phyloP scores from a whole-genome alignment of 2,329 filamentous ascomycete species.

The Pseudophaeomoniella oleicola region DNA sequence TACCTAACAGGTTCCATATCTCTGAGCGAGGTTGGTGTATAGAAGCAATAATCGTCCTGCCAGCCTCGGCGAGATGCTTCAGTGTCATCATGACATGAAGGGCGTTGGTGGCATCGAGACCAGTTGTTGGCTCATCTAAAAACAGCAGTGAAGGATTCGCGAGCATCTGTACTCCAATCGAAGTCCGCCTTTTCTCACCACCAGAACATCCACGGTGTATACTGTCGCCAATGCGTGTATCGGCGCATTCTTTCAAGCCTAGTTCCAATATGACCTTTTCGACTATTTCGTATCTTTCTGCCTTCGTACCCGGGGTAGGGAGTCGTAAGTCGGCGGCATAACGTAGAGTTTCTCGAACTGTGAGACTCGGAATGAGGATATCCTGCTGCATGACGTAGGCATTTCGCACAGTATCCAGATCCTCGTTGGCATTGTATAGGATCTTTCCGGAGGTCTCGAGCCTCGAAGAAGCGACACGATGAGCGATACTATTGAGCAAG shows the following conservation, averaged over 20 bases:
- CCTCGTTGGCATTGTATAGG: constrained; percentile 44
- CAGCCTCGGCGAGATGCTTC: constrained; percentile 51
- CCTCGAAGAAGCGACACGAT: constrained; percentile 38
- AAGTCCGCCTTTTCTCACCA: constrained; percentile 62
- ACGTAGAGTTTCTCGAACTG: constrained; percentile 58
- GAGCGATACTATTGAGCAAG: constrained; percentile 64
- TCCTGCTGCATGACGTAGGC: constrained; percentile 60
- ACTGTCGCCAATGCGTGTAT: constrained; percentile 58
- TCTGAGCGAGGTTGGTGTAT: constrained; percentile 68
- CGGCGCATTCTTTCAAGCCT: constrained; percentile 61
- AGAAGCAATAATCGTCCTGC: constrained; percentile 56
- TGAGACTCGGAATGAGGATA: constrained; percentile 56
- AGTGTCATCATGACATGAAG: constrained; percentile 59
- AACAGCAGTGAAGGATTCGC: constrained; percentile 66
- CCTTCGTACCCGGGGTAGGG: constrained; percentile 43
- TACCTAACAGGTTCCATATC: constrained; percentile 66
- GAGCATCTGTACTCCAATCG: constrained; percentile 65
- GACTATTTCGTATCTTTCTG: constrained; percentile 49
- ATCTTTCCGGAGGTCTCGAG: constrained; percentile 39
- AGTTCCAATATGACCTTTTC: constrained; percentile 65
- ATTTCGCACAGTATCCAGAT: neutral
- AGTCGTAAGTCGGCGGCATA: constrained; percentile 61
- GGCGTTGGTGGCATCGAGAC: constrained; percentile 60
- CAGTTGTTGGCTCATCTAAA: constrained; percentile 66
- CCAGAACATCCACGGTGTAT: constrained; percentile 64